Conservation (phyloP, 2,329 filamentous ascomycete species). For the Paecilomyces fulvus region DNA sequence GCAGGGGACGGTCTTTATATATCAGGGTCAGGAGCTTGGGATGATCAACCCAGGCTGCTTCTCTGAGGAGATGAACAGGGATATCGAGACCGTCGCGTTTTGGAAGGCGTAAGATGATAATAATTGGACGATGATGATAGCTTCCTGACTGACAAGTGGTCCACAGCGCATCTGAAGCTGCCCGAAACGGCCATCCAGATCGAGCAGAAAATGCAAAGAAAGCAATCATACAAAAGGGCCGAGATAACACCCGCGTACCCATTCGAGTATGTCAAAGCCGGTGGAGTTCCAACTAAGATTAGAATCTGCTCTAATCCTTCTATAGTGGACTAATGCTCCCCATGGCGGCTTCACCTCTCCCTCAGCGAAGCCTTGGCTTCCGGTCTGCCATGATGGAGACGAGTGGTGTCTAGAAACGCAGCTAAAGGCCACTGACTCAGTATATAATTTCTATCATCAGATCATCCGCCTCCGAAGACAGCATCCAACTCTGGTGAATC, state of each 20-base stretch:
- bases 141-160: conserved; percentile 1
- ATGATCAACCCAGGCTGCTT: conserved; percentile 41
- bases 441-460: conserved; percentile 50
- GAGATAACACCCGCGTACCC: conserved; percentile 22
- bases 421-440: conserved; percentile 25
- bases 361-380: conserved; percentile 52
- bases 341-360: conserved; percentile 10
- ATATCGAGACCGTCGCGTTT: conserved; percentile 36
- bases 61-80: conserved; percentile 22
- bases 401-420: conserved; percentile 48
- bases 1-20: conserved; percentile 43
- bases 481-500: conserved; percentile 19
- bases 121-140: neutral
- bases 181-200: conserved; percentile 10
- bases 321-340: conserved; percentile 9
- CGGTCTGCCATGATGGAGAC: conserved; percentile 49
- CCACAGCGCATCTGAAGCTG: conserved; percentile 11
- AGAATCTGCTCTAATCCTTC: neutral
- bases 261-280: conserved; percentile 9
- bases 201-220: conserved; percentile 16
- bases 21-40: conserved; percentile 44
- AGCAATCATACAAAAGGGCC: conserved; percentile 19
- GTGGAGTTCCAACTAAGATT: neutral
- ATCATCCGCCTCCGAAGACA: conserved; percentile 49
- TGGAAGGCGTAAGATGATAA: conserved; percentile 27